Conservation (phyloP, 371 early-diverging fungal species). For the Basidiobolus meristosporus region DNA sequence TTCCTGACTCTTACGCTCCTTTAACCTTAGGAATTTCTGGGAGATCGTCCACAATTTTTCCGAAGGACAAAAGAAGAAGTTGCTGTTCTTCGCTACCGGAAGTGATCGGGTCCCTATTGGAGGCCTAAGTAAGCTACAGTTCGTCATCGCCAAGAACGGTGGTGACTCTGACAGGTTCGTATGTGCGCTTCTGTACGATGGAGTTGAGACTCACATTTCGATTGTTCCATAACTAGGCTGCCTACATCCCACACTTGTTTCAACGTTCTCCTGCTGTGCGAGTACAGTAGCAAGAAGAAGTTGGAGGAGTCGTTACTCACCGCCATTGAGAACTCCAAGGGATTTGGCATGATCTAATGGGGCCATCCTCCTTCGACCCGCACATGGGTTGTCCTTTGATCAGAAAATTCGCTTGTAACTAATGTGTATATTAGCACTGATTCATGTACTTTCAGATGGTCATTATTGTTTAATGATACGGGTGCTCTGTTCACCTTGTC, state of each 20-base stretch:
- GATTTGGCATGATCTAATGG: constrained; percentile 56
- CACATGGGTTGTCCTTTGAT: too few relatives aligned
- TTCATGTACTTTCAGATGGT: too few relatives aligned
- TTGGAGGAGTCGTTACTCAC: constrained; percentile 70
- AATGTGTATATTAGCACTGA: too few relatives aligned
- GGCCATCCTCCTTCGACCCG: too few relatives aligned
- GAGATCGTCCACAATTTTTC: constrained; percentile 65
- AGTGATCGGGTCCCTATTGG: constrained; percentile 92
- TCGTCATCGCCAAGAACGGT: constrained; percentile 95
- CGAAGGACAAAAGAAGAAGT: constrained; percentile 69
- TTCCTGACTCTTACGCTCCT: too few relatives aligned
- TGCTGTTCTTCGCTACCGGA: constrained; percentile 95
- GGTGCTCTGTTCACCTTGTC: too few relatives aligned
- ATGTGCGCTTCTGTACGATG: background rate
- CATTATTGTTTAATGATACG: too few relatives aligned
- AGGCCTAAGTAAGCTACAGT: constrained; percentile 72
- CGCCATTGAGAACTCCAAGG: constrained; percentile 92
- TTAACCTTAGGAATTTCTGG: constrained; percentile 54
- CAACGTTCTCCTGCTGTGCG: constrained; percentile 84
- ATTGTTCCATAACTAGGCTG: constrained; percentile 8
- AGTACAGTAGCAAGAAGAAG: constrained; percentile 71
- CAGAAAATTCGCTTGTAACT: too few relatives aligned
- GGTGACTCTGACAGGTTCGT: constrained; percentile 58
- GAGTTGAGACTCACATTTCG: background rate
- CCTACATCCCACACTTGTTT: constrained; percentile 90